These are phyloP conservation scores for Kwoniella mangroviensis DNA, from an alignment of 768 basidiomycete species.

Conservation along the genomic window DNA sequence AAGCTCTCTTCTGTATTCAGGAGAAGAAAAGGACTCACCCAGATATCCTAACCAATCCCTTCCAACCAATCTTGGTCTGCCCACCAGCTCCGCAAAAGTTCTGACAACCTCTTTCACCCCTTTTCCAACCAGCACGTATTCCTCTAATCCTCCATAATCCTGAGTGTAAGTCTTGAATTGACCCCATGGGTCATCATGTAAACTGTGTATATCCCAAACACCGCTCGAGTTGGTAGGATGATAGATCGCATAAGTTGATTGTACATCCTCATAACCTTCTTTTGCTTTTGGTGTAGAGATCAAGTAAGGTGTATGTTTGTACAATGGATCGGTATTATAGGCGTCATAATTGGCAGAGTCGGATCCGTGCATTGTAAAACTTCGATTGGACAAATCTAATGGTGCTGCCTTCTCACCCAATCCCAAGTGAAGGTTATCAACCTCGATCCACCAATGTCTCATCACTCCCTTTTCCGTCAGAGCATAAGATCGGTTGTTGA, in stretches of 20 bases:
- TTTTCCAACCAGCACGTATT: slow-evolving; percentile 48
- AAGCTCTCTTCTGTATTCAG: not conserved
- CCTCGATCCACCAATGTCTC: slow-evolving; percentile 37
- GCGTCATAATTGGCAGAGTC: slow-evolving; percentile 53
- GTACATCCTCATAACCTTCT: slow-evolving; percentile 17
- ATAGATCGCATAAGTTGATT: slow-evolving; percentile 33
- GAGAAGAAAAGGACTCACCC: slow-evolving; percentile 25
- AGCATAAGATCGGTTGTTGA: slow-evolving; percentile 42
- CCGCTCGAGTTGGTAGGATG: slow-evolving; percentile 49
- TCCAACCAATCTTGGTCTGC: slow-evolving; percentile 44
- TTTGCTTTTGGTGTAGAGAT: slow-evolving; percentile 36
- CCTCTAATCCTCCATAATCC: slow-evolving; percentile 54
- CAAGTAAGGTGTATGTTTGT: slow-evolving; percentile 57
- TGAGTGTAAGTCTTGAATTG: slow-evolving; percentile 50
- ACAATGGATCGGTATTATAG: slow-evolving; percentile 51
- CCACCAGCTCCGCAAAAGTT: slow-evolving; percentile 49
- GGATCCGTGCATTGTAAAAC: slow-evolving; percentile 43
- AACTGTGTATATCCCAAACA: slow-evolving; percentile 48
- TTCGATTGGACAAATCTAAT: slow-evolving; percentile 43
- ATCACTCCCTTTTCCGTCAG: slow-evolving; percentile 47
- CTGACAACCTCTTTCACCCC: slow-evolving; percentile 42
- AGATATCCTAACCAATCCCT: slow-evolving; percentile 55
- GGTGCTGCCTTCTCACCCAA: slow-evolving; percentile 54
- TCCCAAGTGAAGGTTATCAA: slow-evolving; percentile 45
- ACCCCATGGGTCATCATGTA: slow-evolving; percentile 52